Evolutionary conservation across 768 basidiomycete species (phyloP).

Genomic region (Pisolithus marmoratus): DNA sequence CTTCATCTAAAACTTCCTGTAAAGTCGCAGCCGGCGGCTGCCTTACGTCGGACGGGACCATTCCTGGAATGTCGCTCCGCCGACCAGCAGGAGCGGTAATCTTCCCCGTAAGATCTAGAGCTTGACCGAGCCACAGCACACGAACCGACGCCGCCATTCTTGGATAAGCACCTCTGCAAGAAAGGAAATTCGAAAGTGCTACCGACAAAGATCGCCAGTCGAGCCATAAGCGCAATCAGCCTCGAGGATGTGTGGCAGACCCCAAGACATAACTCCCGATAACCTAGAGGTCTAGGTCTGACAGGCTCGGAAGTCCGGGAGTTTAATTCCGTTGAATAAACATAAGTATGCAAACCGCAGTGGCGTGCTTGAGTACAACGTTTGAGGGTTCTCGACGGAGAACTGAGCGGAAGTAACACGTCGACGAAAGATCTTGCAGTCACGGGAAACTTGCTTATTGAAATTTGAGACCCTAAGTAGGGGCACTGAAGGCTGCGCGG

Average conservation of each 20-base stretch:
- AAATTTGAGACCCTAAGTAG: neutral
- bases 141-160: neutral
- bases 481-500: neutral
- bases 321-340: neutral
- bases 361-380: neutral
- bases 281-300: neutral
- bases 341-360: neutral
- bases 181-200: too few relatives aligned
- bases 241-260: neutral
- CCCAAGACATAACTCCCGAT: too few relatives aligned
- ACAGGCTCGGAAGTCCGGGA: neutral
- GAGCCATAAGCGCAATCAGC: neutral
- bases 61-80: neutral
- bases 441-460: neutral
- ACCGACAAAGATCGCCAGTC: too few relatives aligned
- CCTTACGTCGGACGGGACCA: conserved; percentile 6
- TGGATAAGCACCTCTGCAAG: too few relatives aligned
- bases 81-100: neutral
- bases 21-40: conserved; percentile 6
- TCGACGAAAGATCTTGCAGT: neutral
- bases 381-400: neutral
- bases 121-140: neutral
- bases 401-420: neutral
- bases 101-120: neutral
- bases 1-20: conserved; percentile 15